Evolutionary conservation across 805 yeast genomes (phyloP).

Genomic region (Candida morakotiae): DNA sequence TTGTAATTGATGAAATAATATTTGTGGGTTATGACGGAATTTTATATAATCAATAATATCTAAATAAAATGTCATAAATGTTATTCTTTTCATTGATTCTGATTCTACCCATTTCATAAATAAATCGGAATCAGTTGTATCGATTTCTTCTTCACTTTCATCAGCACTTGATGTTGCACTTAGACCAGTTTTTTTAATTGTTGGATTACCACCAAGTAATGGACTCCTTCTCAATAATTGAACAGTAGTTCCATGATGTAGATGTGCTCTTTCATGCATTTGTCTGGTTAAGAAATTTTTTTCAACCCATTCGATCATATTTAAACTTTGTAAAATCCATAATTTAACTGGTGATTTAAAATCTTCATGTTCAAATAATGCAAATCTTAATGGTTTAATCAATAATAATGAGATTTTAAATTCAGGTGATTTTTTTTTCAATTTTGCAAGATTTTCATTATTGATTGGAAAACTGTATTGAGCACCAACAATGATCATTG

Average conservation of each 20-base stretch:
- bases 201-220: slow-evolving; percentile 67
- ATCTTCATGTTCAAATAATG: slow-evolving; percentile 64
- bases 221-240: slow-evolving; percentile 76
- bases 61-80: slow-evolving; percentile 76
- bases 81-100: slow-evolving; percentile 73
- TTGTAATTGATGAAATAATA: slow-evolving; percentile 36
- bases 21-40: slow-evolving; percentile 64
- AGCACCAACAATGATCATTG: slow-evolving; percentile 59
- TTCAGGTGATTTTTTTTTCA: slow-evolving; percentile 23
- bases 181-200: slow-evolving; percentile 21
- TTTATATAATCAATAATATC: slow-evolving; percentile 77
- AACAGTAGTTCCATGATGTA: slow-evolving; percentile 84
- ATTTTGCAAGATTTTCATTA: slow-evolving; percentile 6
- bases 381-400: slow-evolving; percentile 61
- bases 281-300: slow-evolving; percentile 64
- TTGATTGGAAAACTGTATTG: slow-evolving; percentile 24
- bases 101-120: slow-evolving; percentile 75
- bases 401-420: slow-evolving; percentile 43
- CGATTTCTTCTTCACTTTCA: slow-evolving; percentile 9
- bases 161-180: slow-evolving; percentile 30
- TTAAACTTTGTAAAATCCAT: slow-evolving; percentile 72
- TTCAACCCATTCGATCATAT: slow-evolving; percentile 75
- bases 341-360: slow-evolving; percentile 73
- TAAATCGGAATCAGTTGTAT: slow-evolving; percentile 25
- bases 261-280: slow-evolving; percentile 76